A percentile compares a stretch with the other conserved stretches of the same genome.
Evolutionary conservation across 805 yeast species (phyloP).

Genomic region (Saccharomycopsis oosterbeekiorum): DNA sequence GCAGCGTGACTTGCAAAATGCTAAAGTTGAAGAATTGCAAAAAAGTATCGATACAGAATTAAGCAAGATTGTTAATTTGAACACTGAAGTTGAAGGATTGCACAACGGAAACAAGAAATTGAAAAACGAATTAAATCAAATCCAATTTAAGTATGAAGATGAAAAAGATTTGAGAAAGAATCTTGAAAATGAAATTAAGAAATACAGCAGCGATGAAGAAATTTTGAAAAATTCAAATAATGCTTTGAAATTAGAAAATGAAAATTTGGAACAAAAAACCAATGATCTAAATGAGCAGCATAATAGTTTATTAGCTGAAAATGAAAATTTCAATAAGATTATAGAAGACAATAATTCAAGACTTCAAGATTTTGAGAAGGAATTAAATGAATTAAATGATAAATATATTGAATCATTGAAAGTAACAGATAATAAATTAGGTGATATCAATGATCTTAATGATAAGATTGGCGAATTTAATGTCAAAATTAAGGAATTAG

Average conservation of each 20-base stretch:
- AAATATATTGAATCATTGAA: conserved; percentile 10
- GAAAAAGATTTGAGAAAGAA: conserved; percentile 1
- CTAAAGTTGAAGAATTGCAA: conserved; percentile 1
- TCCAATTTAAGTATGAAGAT: conserved; percentile 9
- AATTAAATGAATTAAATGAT: conserved; percentile 5
- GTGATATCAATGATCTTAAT: conserved; percentile 9
- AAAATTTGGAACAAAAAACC: conserved; percentile 21
- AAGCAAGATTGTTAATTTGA: conserved; percentile 14
- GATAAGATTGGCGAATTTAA: conserved; percentile 1
- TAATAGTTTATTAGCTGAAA: conserved; percentile 17
- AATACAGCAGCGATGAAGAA: conserved; percentile 21
- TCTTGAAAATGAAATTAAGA: conserved; percentile 13
- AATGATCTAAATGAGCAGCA: conserved; percentile 20
- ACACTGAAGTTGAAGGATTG: conserved; percentile 9
- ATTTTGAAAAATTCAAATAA: conserved; percentile 17
- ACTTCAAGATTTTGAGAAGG: conserved; percentile 11
- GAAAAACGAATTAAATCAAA: not conserved
- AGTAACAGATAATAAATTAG: conserved; percentile 11
- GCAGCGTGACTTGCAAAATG: not conserved
- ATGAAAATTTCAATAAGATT: conserved; percentile 6
- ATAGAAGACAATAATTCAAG: conserved; percentile 4
- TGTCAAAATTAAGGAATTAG: conserved; percentile 2
- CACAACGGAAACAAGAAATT: conserved; percentile 3
- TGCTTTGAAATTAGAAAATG: conserved; percentile 13
- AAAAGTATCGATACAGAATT: conserved; percentile 10